Evolutionary conservation across 192 early-diverging fungal species (phyloP), one percentile per base, ranked within the genome.

Genomic region (Mortierella alpina): DNA sequence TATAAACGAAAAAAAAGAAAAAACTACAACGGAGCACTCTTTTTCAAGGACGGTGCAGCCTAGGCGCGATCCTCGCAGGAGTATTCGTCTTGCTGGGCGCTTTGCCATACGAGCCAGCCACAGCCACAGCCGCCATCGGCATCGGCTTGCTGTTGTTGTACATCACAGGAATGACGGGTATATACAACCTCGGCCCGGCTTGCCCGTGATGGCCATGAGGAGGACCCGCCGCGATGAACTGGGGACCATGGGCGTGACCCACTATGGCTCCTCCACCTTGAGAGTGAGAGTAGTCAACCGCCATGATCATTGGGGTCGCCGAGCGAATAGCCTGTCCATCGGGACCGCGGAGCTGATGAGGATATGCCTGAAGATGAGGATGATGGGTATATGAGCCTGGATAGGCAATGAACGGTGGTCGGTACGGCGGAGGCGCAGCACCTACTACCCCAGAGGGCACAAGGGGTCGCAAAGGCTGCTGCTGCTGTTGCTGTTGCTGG

Each of bases 161-260:
- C 64, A 80, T 70, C 7, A 80, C 77, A 59, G 77, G 77, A 55
- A 80, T 80, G 17, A 80, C 59, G 45, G 77, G 77, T 62, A 80
- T 80, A 63, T 51, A 80, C 20, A 80, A 60, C 45, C 77, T 49
- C 14, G 71, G 50, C 9, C 63, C 23, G 1, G n/a, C 63, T 1
- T 54, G 54, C 1, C 31, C 55, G 10, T 15, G 39, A 17, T 12
- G 14, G 0, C 42, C 54, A 15, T 39, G 65, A 45, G 40, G 41
- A 5, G 42, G 54, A 45, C 66, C 74, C 42, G 64, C 66, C 42
- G 73, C 59, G 68, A 66, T 66, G 44, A 68, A 69, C 5, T 64
- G 65, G 11, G 59, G 67, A 5, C 5, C 61, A 57, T 63, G 61
- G 50, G 54, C 70, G 45, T 63, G 49, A 2, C 62, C 62, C 13